phyloP scores from a whole-genome alignment of 2,329 filamentous ascomycete genomes.

The Dactylonectria estremocensis region DNA sequence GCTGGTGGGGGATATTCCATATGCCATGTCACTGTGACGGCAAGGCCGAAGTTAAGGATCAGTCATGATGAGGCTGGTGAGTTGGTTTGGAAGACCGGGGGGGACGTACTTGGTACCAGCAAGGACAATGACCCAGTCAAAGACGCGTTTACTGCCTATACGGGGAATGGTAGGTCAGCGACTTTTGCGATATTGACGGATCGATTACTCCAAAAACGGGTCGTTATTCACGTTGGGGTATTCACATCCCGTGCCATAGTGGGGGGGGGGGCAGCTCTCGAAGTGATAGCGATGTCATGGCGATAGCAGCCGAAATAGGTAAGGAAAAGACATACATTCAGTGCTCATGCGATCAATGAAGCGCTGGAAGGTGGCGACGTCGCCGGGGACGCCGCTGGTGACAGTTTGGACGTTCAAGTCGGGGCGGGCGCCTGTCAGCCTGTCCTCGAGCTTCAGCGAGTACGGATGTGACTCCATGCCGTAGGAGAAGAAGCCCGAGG shows the following conservation, averaged over 20 bases:
- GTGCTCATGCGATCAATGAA: constrained; percentile 52
- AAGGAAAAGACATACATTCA: constrained; percentile 52
- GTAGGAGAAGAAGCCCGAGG: constrained; percentile 65
- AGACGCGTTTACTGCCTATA: constrained; percentile 50
- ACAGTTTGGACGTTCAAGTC: constrained; percentile 60
- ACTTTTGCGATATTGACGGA: not conserved
- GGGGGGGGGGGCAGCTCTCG: constrained; percentile 8
- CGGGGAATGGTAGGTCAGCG: not conserved
- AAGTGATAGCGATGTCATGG: not conserved
- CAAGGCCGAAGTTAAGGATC: constrained; percentile 11
- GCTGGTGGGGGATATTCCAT: constrained; percentile 52
- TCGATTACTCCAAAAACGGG: not conserved
- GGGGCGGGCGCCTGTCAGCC: constrained; percentile 63
- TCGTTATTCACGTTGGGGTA: constrained; percentile 2
- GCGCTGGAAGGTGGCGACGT: constrained; percentile 58
- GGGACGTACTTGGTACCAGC: constrained; percentile 73
- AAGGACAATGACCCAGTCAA: constrained; percentile 75
- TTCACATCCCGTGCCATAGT: constrained; percentile 18
- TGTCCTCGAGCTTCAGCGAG: constrained; percentile 61
- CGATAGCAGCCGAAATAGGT: not conserved
- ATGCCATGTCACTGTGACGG: constrained; percentile 64
- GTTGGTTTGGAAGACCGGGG: not conserved
- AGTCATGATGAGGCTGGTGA: not conserved
- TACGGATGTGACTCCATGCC: constrained; percentile 69
- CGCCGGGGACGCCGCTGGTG: constrained; percentile 67